Evolutionary conservation across 768 basidiomycete genomes (phyloP), one percentile per base, ranked within the genome.

Genomic region (Lentinula aciculospora): DNA sequence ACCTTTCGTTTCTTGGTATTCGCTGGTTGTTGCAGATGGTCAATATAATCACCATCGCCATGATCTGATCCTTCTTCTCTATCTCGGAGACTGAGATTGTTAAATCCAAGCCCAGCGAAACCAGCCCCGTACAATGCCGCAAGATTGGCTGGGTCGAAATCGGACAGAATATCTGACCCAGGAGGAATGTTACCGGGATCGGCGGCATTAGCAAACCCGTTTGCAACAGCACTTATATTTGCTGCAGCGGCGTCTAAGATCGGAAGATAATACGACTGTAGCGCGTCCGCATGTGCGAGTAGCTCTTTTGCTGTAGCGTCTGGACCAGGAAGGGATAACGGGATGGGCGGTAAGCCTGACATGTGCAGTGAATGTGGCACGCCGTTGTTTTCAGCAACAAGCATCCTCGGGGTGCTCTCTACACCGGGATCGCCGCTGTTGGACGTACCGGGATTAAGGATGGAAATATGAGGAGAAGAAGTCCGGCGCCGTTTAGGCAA

Each of bases 1-100:
- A 93, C 90, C 68, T 93, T 93, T 48, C 91, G 79, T 74, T 93
- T 93, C 81, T 93, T 93, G 48, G 89, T 88, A 65, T 93, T 93
- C 7, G 86, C 86, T 3, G 85, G 89, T 61, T 90, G 89, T 60
- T 81, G 84, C 29, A 85, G 70, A 63, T 88, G 85, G 67, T 90
- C 87, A 15, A 78, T 65, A 62, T 84, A 85, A 65, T 88, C 88
- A 21, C 77, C 82, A 61, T 82, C 84, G 9, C 72, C 79, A 29
- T 77, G 74, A 46, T 84, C 82, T 37, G 56, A 57, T 21, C 81
- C 81, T 56, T 79, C 79, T 13, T 69, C 71, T 44, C 66, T 59
- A 57, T 58, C 60, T 57, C 56, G 28, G 9, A 56, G 28, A 42
- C 40, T 39, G 12, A 34, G 31, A 31, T 40, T 36, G 15, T 37